Base-by-base conservation (phyloP, 805 yeast genomes). In the Soucietia sequanensis region DNA sequence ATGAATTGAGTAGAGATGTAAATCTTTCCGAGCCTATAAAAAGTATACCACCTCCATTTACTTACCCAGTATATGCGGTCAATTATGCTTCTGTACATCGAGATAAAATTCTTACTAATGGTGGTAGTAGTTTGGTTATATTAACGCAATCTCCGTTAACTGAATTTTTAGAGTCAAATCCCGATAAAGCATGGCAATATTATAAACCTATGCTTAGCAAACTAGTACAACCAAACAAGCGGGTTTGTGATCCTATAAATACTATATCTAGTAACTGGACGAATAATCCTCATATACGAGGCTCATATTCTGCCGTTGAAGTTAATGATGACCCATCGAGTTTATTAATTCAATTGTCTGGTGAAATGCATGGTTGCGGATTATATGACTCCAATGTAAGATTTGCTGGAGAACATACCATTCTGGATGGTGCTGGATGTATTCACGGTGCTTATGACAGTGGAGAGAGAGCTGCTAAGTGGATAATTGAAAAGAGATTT, bases 401-500 rank as follows among this genome's bases (percentile, higher is more conserved):
- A 27, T 89, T 89, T 66, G 96, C 96, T 0, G 96, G 96, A 6
- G 96, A 89, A 52, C 96, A 89, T 55, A 84, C 96, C 0, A 77
- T 80, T 15, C 61, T 77, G 46, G 95, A 87, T 45, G 96, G 95
- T 6, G 84, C 88, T 11, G 96, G 96, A 0, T 89, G 95, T 47
- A 93, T 84, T 4, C 95, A 89, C 54, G 96, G 95, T 0, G 96
- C 96, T 0, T 87, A 86, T 78, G 65, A 68, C 41, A 82, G 91
- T 49, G 96, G 91, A 1, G 51, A 48, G 31, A 63, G 91, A 42
- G 81, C 74, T 38, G 78, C 77, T 4, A 35, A 47, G 16, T 63
- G 69, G 65, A 62, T 67, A 9, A 27, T 27, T 12, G 16, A 27
- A 4, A 10, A n/a, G n/a, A n/a, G n/a, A n/a, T n/a, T n/a, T n/a